phyloP scores from a whole-genome alignment of 169 alveolate species.

The Perkinsus olseni region DNA sequence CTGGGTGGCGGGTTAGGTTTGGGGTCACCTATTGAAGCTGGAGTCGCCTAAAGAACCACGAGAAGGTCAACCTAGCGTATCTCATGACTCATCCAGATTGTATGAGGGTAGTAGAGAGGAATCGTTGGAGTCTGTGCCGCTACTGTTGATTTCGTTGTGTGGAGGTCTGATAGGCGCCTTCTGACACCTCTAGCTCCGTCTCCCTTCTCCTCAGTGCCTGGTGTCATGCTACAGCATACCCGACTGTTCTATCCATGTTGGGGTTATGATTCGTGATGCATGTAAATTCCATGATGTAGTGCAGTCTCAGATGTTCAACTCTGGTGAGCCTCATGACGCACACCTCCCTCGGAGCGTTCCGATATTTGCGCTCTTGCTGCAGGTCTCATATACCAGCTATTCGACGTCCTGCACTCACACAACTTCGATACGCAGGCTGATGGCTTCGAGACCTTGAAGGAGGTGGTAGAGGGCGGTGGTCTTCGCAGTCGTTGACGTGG shows the following conservation, averaged over 20 bases:
- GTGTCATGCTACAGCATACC: neutral
- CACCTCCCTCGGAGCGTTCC: neutral
- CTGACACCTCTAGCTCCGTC: neutral
- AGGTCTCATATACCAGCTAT: neutral
- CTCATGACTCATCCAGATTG: neutral
- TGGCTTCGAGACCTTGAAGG: neutral
- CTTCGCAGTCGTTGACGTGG: neutral
- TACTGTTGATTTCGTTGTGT: too few relatives aligned
- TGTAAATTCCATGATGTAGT: neutral
- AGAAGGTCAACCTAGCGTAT: neutral
- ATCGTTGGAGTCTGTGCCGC: too few relatives aligned
- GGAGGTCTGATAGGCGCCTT: too few relatives aligned
- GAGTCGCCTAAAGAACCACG: neutral
- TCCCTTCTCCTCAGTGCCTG: neutral
- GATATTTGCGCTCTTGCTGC: neutral
- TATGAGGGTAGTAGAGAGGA: neutral
- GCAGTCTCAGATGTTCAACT: neutral
- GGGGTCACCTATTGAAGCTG: neutral
- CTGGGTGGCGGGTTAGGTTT: neutral
- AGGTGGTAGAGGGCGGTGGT: neutral
- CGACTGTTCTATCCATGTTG: neutral
- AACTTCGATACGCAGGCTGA: neutral
- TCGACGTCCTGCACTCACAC: neutral
- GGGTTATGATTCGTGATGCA: neutral
- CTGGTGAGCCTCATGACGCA: neutral